These are phyloP conservation scores for Metschnikowia gelsemii DNA, from an alignment of 805 yeast genomes.

Conservation along the genomic window DNA sequence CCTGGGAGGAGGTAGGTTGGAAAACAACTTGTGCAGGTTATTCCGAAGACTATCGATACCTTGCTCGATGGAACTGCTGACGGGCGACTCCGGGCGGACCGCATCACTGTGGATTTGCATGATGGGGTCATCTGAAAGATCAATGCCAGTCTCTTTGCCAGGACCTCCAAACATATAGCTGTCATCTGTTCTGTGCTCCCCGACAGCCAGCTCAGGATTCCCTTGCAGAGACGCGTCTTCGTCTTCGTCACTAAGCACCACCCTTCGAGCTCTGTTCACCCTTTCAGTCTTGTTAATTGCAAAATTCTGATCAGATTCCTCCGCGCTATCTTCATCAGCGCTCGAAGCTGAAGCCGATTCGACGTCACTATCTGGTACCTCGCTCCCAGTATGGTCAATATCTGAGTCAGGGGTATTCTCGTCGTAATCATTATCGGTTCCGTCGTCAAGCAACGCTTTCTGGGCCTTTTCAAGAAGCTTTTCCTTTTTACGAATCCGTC, in stretches of 20 bases:
- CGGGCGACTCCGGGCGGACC: constrained; percentile 13
- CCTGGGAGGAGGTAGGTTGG: constrained; percentile 30
- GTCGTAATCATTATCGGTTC: constrained; percentile 17
- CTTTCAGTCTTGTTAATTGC: constrained; percentile 8
- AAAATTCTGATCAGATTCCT: constrained; percentile 19
- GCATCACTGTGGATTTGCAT: constrained; percentile 20
- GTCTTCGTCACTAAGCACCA: constrained; percentile 18
- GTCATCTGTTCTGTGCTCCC: constrained; percentile 17
- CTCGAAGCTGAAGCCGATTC: not conserved
- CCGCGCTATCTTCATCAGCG: constrained; percentile 7
- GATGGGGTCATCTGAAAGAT: constrained; percentile 16
- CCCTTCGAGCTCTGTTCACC: constrained; percentile 10
- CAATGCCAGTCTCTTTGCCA: constrained; percentile 4
- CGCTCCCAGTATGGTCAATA: constrained; percentile 20
- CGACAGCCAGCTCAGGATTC: constrained; percentile 2
- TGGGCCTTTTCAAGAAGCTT: constrained; percentile 39
- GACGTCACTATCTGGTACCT: constrained; percentile 22
- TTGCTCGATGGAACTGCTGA: constrained; percentile 4
- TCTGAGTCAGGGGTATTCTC: constrained; percentile 8
- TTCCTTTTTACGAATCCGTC: constrained; percentile 45
- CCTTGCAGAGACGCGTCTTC: constrained; percentile 22
- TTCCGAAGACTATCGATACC: constrained; percentile 3
- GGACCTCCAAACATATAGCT: constrained; percentile 22
- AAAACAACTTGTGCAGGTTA: constrained; percentile 23
- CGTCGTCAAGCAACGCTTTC: constrained; percentile 26